A percentile compares a stretch with the other conserved stretches of the same genome.
Conservation (phyloP, 345 rosid genomes). For the Gossypium ekmanianum region DNA sequence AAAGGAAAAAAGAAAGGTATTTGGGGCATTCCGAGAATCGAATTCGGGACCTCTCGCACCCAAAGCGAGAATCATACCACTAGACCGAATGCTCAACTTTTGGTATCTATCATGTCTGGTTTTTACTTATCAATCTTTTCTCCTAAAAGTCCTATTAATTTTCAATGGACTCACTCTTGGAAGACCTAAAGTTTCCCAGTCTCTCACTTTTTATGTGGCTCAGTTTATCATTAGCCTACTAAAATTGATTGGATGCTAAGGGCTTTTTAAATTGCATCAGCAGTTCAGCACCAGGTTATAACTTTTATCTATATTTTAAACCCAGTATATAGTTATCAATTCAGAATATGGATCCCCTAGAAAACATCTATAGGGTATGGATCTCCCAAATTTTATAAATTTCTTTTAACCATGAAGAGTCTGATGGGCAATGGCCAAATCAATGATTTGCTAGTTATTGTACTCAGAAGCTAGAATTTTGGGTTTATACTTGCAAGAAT, state of each 20-base stretch:
- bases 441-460: not conserved
- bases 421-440: not conserved
- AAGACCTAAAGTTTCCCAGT: not conserved
- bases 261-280: not conserved
- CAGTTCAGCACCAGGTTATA: not conserved
- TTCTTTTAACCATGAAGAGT: not conserved
- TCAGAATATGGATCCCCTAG: not conserved
- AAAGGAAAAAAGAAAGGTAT: rapidly evolving
- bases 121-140: not conserved
- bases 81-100: constrained; percentile 52
- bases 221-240: not conserved
- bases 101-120: not conserved
- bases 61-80: constrained; percentile 85
- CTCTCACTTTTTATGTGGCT: not conserved
- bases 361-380: not conserved
- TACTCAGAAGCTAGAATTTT: not conserved
- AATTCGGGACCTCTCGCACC: constrained; percentile 88
- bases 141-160: not conserved
- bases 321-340: not conserved
- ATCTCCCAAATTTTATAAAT: not conserved
- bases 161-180: not conserved
- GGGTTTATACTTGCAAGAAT: not conserved
- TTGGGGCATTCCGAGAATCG: constrained; percentile 59
- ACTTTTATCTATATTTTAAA: not conserved
- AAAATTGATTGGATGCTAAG: not conserved